Evolutionary conservation across 208 protist species (phyloP), one percentile per base, ranked within the genome.

Genomic region (Phytomonas sp.): DNA sequence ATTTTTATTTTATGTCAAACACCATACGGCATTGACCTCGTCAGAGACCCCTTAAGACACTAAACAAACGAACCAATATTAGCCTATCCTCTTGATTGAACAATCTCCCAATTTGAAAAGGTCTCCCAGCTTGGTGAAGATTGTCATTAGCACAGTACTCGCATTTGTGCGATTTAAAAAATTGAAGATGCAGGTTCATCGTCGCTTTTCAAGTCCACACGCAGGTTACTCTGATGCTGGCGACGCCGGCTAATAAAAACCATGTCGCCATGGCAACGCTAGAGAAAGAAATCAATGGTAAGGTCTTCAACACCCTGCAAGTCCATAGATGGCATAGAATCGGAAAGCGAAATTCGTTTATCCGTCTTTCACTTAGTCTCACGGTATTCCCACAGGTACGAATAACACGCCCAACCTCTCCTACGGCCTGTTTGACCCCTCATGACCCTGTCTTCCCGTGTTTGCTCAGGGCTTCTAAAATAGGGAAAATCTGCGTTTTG

Each of bases 161-260:
- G 61, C 85, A 94, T 69, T 63, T 74, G 26, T 40, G 71, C 5
- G 29, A 29, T 11, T n/a, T 33, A 33, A 29, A n/a, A 29, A 36
- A 32, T 40, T 66, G 64, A 6, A 34, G 61, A 2, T 29, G 62
- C 52, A 61, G 70, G 33, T 33, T 29, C 49, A 63, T 56, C 3
- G 11, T 6, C 14, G 88, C 90, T 75, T 84, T 91, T 23, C 83
- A 82, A 59, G 89, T 75, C 19, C 88, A 83, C 5, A 73, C 52
- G 60, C 85, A 94, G 8, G 88, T 90, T 33, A 84, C 85, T 23
- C 88, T 82, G 19, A 90, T 84, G 66, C 81, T 90, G 42, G 85
- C 88, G 6, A 89, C 80, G 49, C 85, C 85, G 69, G 91, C 16
- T 82, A 72, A 94, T 91, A n/a, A 91, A 72, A n/a, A 82, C 77